These are phyloP conservation scores for Conringia planisiliqua DNA, from an alignment of 345 rosid species.

Conservation along the genomic window DNA sequence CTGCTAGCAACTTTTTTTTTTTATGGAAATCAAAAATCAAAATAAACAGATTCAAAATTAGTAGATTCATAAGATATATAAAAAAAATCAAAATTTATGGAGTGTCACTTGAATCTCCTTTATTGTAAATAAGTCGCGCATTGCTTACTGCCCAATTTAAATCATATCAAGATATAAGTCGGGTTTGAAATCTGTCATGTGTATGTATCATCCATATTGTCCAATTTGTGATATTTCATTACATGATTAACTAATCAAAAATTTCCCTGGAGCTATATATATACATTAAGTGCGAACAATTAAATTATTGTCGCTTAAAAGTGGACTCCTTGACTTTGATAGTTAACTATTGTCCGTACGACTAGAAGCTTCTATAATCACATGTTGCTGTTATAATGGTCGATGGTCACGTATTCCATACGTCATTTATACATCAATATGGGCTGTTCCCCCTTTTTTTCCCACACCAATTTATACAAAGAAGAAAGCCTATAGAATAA, in stretches of 20 bases:
- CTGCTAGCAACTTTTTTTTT: too few species aligned
- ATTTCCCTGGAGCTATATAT: neutral
- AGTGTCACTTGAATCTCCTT: too few species aligned
- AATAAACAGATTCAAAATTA: too few species aligned
- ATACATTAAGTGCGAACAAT: neutral
- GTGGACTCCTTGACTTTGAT: slow-evolving; percentile 20
- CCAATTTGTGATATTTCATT: neutral
- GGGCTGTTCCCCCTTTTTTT: neutral
- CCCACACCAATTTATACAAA: neutral
- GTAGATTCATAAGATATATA: too few species aligned
- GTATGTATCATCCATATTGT: neutral
- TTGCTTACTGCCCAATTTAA: neutral
- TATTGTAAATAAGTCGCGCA: too few species aligned
- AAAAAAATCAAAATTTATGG: too few species aligned
- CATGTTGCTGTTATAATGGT: neutral
- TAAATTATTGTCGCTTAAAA: neutral
- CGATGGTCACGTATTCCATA: slow-evolving; percentile 13
- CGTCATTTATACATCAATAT: slow-evolving; percentile 30
- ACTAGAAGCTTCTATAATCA: slow-evolving; percentile 29
- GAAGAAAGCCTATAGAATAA: neutral
- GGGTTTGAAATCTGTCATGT: neutral
- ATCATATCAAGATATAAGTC: neutral
- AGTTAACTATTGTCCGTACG: slow-evolving; percentile 26
- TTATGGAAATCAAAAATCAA: too few species aligned
- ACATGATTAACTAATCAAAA: neutral